phyloP scores from a whole-genome alignment of 331 rosid species.

The Acacia concinna region DNA sequence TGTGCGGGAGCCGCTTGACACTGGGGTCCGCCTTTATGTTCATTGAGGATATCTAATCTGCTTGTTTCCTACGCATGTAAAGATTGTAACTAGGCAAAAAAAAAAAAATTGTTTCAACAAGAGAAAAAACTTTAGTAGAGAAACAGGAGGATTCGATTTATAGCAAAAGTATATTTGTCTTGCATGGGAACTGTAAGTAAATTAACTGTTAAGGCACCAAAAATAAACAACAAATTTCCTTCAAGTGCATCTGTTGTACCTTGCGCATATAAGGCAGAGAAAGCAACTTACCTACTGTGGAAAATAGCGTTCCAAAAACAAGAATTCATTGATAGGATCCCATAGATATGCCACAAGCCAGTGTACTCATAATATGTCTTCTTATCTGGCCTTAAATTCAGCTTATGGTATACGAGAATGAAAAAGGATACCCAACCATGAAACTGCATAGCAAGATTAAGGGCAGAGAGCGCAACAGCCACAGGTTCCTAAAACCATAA shows the following conservation, averaged over 20 bases:
- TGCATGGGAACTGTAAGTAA: not conserved
- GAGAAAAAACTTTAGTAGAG: not conserved
- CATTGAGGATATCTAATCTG: not conserved
- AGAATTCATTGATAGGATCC: constrained; percentile 79
- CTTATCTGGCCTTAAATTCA: constrained; percentile 69
- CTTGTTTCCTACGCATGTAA: constrained; percentile 7
- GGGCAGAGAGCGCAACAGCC: constrained; percentile 84
- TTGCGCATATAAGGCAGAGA: constrained; percentile 16
- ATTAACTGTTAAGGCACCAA: not conserved
- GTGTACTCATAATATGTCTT: constrained; percentile 81
- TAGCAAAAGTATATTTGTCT: not conserved
- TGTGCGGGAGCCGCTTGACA: too few species aligned
- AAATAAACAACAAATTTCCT: not conserved
- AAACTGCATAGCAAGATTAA: constrained; percentile 93
- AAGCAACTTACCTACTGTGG: constrained; percentile 76
- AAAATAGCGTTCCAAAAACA: constrained; percentile 93
- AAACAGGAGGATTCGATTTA: not conserved
- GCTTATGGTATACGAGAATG: constrained; percentile 83
- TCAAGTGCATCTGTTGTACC: too few species aligned
- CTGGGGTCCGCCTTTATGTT: too few species aligned
- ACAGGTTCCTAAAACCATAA: constrained; percentile 78
- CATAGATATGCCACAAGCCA: constrained; percentile 92
- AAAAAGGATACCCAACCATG: constrained; percentile 98
- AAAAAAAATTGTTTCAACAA: not conserved
- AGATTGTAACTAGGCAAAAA: not conserved